Evolutionary conservation across 805 yeast species (phyloP).

Genomic region (Gaillardinia entomophila): DNA sequence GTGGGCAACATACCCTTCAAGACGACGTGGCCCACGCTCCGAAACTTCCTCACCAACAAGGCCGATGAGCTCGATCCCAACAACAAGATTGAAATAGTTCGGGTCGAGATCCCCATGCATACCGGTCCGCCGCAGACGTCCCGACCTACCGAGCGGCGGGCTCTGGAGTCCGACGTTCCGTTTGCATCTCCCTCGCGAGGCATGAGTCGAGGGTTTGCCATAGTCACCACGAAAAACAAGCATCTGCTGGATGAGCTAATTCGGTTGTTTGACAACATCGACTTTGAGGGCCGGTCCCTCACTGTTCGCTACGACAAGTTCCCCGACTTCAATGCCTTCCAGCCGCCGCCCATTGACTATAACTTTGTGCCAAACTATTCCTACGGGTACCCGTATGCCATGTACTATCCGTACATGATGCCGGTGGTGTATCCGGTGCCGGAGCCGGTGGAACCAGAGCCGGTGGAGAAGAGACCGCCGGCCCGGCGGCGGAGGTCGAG

Average conservation of each 20-base stretch:
- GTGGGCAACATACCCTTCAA: conserved; percentile 53
- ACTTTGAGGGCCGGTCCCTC: conserved; percentile 55
- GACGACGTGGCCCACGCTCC: conserved; percentile 31
- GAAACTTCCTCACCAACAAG: conserved; percentile 18
- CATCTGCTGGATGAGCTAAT: conserved; percentile 47
- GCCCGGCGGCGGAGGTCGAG: too few species aligned
- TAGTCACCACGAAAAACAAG: conserved; percentile 46
- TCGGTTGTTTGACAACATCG: conserved; percentile 41
- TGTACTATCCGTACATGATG: too few species aligned
- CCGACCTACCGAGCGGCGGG: neutral
- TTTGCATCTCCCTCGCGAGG: conserved; percentile 1
- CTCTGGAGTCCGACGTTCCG: too few species aligned
- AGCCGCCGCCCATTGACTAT: too few species aligned
- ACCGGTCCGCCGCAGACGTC: neutral
- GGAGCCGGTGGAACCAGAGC: too few species aligned
- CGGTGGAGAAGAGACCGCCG: too few species aligned
- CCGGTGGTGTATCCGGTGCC: too few species aligned
- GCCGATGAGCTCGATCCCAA: conserved; percentile 22
- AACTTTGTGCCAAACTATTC: too few species aligned
- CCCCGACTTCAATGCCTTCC: conserved; percentile 37
- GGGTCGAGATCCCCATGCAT: conserved; percentile 40
- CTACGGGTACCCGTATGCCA: too few species aligned
- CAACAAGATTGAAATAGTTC: conserved; percentile 17
- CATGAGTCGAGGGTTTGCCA: conserved; percentile 54
- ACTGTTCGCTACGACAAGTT: conserved; percentile 58